A percentile compares a stretch with the other conserved stretches of the same genome.
These are phyloP conservation scores for Mycena rosella DNA, from an alignment of 768 basidiomycete genomes.

Conservation along the genomic window DNA sequence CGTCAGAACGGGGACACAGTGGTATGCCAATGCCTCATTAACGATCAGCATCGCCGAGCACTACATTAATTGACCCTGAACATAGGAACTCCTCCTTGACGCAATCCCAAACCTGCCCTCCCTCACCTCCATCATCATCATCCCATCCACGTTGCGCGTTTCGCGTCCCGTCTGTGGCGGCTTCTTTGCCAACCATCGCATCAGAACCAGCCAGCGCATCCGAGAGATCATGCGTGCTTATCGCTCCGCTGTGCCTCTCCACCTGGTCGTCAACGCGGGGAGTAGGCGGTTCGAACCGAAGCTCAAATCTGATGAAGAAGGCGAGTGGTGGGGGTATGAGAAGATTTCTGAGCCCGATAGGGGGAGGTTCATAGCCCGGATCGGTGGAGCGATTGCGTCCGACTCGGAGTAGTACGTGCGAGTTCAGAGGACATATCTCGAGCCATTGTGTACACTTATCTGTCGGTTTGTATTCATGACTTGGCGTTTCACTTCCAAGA, in stretches of 20 bases:
- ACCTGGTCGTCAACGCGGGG: constrained; percentile 7
- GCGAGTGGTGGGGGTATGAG: constrained; percentile 13
- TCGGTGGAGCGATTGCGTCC: constrained; percentile 1
- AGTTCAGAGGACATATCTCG: constrained; percentile 5
- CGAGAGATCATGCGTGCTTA: constrained; percentile 8
- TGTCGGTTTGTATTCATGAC: constrained; percentile 9
- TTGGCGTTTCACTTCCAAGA: constrained; percentile 5
- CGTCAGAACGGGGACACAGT: constrained; percentile 11
- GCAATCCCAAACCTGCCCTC: constrained; percentile 13
- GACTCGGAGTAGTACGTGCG: constrained; percentile 13
- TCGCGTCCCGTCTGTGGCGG: constrained; percentile 7
- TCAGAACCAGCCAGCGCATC: constrained; percentile 5
- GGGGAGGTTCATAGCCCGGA: neutral
- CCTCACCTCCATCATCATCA: constrained; percentile 15
- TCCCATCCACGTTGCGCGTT: constrained; percentile 6
- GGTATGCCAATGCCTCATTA: constrained; percentile 6
- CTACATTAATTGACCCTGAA: constrained; percentile 1
- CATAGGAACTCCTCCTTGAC: constrained; percentile 15
- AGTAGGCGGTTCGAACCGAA: constrained; percentile 7
- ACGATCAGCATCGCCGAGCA: neutral
- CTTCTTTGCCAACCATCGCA: constrained; percentile 11
- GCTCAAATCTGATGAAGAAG: constrained; percentile 1
- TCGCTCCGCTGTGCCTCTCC: constrained; percentile 3
- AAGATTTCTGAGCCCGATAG: constrained; percentile 2
- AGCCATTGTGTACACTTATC: constrained; percentile 8